Evolutionary conservation across 1,284 basidiomycete species (phyloP).

Genomic region (Hortiboletus rubellus): DNA sequence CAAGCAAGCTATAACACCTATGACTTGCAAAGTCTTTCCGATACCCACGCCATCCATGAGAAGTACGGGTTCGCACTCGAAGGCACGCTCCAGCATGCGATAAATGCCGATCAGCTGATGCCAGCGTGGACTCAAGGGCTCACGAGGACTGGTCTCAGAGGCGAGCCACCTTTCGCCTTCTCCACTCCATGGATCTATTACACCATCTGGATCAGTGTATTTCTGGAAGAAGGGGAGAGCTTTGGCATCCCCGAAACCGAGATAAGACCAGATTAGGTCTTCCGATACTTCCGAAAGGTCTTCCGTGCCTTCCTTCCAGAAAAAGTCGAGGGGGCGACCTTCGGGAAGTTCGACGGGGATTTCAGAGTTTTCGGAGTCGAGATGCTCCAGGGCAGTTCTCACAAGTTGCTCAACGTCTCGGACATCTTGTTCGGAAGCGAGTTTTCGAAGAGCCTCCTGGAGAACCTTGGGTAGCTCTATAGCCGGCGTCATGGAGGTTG

Average conservation of each 20-base stretch:
- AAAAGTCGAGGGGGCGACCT: no score
- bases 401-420: no score
- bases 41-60: slow-evolving; percentile 8
- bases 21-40: not conserved
- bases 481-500: no score
- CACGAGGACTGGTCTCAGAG: not conserved
- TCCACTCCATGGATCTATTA: not conserved
- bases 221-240: not conserved
- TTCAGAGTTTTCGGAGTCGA: no score
- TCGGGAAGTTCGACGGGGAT: no score
- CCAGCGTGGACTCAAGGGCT: not conserved
- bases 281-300: no score
- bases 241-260: not conserved
- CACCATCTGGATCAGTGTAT: not conserved
- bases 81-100: not conserved
- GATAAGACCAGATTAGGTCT: no score
- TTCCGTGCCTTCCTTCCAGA: no score
- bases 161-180: not conserved
- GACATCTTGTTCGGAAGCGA: no score
- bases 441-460: no score
- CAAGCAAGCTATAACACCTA: not conserved
- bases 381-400: no score
- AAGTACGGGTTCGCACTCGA: slow-evolving; percentile 1
- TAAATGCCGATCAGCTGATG: slow-evolving; percentile 10
- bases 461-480: no score